These are phyloP conservation scores for Sisymbrium altissimum DNA, from an alignment of 345 rosid genomes.

Conservation along the genomic window DNA sequence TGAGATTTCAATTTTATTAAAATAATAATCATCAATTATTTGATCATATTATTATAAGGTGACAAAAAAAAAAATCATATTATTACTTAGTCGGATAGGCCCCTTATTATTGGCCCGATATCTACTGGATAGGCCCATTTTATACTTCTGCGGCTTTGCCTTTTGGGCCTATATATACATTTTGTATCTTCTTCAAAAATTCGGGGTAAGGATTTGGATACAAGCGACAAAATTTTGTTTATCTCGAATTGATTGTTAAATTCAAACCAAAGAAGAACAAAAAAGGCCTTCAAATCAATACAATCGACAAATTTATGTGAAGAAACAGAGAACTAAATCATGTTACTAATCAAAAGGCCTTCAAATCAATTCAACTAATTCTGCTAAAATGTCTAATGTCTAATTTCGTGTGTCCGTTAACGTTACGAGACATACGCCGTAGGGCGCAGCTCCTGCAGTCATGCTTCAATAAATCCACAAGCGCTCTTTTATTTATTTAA, in stretches of 20 bases:
- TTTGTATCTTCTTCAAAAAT: not conserved
- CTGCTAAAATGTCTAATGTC: not conserved
- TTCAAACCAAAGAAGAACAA: no score
- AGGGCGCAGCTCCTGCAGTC: not conserved
- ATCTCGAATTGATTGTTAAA: no score
- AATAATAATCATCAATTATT: not conserved
- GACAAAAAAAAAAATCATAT: no score
- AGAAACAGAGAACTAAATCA: not conserved
- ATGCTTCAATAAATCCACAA: not conserved
- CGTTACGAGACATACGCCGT: not conserved
- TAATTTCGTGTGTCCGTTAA: not conserved
- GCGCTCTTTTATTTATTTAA: not conserved
- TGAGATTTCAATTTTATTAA: constrained; percentile 6
- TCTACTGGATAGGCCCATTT: not conserved
- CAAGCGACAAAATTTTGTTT: no score
- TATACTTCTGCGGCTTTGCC: not conserved
- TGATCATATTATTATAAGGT: not conserved
- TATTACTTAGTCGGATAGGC: not conserved
- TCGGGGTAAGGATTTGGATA: not conserved
- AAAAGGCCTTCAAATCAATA: no score
- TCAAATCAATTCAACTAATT: constrained; percentile 16
- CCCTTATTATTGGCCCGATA: not conserved
- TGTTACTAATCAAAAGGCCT: not conserved
- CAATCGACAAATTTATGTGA: no score
- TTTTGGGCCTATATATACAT: not conserved